Evolutionary conservation across 495 filamentous ascomycete species (phyloP).

Genomic region (Cercophora newfieldiana): DNA sequence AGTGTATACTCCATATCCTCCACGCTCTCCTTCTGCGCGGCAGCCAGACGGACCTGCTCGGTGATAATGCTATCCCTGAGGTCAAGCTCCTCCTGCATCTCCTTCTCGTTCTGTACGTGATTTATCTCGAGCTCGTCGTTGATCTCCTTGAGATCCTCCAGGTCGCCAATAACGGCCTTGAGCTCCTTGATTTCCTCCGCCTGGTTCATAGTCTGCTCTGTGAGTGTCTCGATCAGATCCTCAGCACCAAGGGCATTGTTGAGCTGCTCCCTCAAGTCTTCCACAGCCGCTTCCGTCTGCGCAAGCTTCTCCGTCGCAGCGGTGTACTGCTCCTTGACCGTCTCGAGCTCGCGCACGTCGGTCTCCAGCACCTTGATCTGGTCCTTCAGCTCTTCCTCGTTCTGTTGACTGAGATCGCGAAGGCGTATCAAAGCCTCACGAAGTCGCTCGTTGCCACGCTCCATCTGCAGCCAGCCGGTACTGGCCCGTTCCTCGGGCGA

Average conservation of each 20-base stretch:
- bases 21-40: constrained; percentile 69
- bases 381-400: constrained; percentile 73
- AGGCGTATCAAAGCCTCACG: constrained; percentile 81
- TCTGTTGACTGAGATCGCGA: constrained; percentile 81
- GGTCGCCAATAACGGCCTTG: constrained; percentile 74
- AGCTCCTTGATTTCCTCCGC: constrained; percentile 82
- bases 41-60: constrained; percentile 68
- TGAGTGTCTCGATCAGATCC: constrained; percentile 89
- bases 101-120: constrained; percentile 87
- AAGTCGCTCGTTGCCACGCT: constrained; percentile 84
- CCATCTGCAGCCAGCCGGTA: constrained; percentile 88
- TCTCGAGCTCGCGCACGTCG: constrained; percentile 71
- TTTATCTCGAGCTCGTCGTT: constrained; percentile 93
- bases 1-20: constrained; percentile 90
- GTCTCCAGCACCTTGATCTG: constrained; percentile 78
- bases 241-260: constrained; percentile 85
- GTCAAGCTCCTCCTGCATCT: constrained; percentile 91
- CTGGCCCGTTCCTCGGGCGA: constrained; percentile 83
- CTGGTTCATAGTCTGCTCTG: constrained; percentile 78
- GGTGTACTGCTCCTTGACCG: constrained; percentile 69
- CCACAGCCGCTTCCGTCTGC: constrained; percentile 71
- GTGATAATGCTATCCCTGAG: constrained; percentile 73
- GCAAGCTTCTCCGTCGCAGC: constrained; percentile 69
- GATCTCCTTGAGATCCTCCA: constrained; percentile 85
- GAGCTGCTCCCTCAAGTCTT: constrained; percentile 87